Evolutionary conservation across 2,329 filamentous ascomycete genomes (phyloP).

Genomic region (Dendryphion nanum): DNA sequence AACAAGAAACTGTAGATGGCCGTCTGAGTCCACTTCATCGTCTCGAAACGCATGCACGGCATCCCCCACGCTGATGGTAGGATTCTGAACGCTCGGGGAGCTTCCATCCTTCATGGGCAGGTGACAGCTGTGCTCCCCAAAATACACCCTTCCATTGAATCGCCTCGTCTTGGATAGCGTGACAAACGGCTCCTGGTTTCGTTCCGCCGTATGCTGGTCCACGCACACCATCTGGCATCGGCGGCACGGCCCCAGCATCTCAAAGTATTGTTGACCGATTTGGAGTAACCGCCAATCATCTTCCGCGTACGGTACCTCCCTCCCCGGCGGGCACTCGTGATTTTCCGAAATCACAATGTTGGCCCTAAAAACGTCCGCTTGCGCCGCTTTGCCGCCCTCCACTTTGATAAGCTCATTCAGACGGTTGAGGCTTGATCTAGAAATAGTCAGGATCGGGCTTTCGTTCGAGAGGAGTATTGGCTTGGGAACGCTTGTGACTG

Average conservation of each 20-base stretch:
- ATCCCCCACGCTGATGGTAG: constrained; percentile 41
- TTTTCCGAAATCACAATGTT: constrained; percentile 73
- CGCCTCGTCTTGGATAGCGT: constrained; percentile 85
- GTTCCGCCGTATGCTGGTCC: constrained; percentile 76
- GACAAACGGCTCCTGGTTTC: constrained; percentile 80
- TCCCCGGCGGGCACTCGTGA: constrained; percentile 40
- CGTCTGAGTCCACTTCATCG: constrained; percentile 25
- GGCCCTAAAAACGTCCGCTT: constrained; percentile 77
- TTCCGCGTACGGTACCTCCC: constrained; percentile 68
- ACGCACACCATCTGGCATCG: constrained; percentile 97
- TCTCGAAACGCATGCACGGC: constrained; percentile 29
- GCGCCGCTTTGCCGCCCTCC: constrained; percentile 62
- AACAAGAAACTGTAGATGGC: constrained; percentile 22
- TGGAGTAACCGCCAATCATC: constrained; percentile 71
- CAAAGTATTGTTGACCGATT: constrained; percentile 65
- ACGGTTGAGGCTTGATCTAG: constrained; percentile 72
- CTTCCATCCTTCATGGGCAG: constrained; percentile 22
- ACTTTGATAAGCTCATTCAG: constrained; percentile 71
- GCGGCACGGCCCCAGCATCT: constrained; percentile 78
- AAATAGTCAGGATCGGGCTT: constrained; percentile 85
- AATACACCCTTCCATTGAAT: constrained; percentile 80
- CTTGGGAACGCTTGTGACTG: constrained; percentile 52
- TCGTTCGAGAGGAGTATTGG: constrained; percentile 87
- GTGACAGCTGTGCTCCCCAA: constrained; percentile 72
- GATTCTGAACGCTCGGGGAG: constrained; percentile 28